Evolutionary conservation across 371 early-diverging fungal species (phyloP).

Genomic region (Dentiscutata heterogama): DNA sequence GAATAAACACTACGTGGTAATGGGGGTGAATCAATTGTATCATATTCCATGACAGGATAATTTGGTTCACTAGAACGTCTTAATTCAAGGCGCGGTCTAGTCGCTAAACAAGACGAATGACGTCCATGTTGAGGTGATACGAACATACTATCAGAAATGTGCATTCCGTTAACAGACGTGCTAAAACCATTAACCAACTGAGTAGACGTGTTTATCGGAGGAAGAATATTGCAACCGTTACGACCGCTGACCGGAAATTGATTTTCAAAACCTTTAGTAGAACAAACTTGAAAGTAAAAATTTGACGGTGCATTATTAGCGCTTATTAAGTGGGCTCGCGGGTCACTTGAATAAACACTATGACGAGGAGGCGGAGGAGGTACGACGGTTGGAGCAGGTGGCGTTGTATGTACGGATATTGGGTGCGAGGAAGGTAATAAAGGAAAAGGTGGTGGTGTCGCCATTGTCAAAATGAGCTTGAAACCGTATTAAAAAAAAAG

Average conservation of each 20-base stretch:
- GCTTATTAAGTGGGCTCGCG: slow-evolving; percentile 31
- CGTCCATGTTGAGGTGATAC: slow-evolving; percentile 12
- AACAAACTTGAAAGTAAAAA: slow-evolving; percentile 31
- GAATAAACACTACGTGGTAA: neutral
- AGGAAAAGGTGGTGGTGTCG: slow-evolving; percentile 2
- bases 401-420: slow-evolving; percentile 4
- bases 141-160: neutral
- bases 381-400: neutral
- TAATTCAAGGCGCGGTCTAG: slow-evolving; percentile 11
- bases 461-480: slow-evolving; percentile 34
- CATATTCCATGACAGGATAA: slow-evolving; percentile 17
- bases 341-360: slow-evolving; percentile 38
- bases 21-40: neutral
- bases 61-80: slow-evolving; percentile 29
- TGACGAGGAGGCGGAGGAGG: slow-evolving; percentile 32
- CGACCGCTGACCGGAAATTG: neutral
- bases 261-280: slow-evolving; percentile 7
- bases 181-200: slow-evolving; percentile 8
- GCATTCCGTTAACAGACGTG: neutral
- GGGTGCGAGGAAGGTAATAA: neutral
- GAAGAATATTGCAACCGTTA: neutral
- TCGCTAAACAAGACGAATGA: neutral
- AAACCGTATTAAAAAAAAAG: slow-evolving; percentile 1
- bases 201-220: slow-evolving; percentile 23
- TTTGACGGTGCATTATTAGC: neutral